These are phyloP conservation scores for Arachis hypogaea DNA, from an alignment of 306 rosid genomes.

Conservation along the genomic window DNA sequence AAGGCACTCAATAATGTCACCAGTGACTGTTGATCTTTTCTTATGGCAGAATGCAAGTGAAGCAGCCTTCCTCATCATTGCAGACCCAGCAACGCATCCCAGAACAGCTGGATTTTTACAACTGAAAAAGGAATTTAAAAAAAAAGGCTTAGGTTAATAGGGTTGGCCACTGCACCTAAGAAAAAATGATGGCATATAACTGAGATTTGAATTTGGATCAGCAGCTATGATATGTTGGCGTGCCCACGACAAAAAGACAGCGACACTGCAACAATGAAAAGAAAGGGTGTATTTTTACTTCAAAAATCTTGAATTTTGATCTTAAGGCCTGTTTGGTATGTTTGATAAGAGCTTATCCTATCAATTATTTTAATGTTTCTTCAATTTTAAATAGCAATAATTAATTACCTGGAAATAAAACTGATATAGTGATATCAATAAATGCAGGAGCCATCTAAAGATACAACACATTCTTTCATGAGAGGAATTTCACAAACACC, in stretches of 20 bases:
- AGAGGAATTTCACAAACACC: constrained; percentile 5
- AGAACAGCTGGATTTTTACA: constrained; percentile 67
- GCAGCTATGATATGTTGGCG: constrained; percentile 42
- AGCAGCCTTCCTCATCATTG: constrained; percentile 87
- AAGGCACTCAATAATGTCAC: constrained; percentile 85
- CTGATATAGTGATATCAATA: background rate
- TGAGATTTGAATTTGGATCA: constrained; percentile 46
- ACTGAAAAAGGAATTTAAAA: constrained; percentile 42
- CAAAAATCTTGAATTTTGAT: background rate
- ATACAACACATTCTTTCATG: background rate
- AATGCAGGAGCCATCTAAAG: background rate
- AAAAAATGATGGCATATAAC: constrained; percentile 39
- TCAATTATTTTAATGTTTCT: background rate
- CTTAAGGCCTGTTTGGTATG: no score
- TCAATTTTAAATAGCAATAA: constrained; percentile 18
- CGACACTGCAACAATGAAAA: constrained; percentile 61
- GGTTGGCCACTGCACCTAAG: background rate
- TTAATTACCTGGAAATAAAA: background rate
- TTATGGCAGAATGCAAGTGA: constrained; percentile 73
- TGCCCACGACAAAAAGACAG: constrained; percentile 87
- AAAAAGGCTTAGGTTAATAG: background rate
- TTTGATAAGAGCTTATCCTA: no score
- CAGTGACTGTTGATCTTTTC: constrained; percentile 89
- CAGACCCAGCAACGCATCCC: constrained; percentile 89
- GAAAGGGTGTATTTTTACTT: background rate